Conservation (phyloP, 1,284 basidiomycete species). For the Apiotrichum veenhuisii region DNA sequence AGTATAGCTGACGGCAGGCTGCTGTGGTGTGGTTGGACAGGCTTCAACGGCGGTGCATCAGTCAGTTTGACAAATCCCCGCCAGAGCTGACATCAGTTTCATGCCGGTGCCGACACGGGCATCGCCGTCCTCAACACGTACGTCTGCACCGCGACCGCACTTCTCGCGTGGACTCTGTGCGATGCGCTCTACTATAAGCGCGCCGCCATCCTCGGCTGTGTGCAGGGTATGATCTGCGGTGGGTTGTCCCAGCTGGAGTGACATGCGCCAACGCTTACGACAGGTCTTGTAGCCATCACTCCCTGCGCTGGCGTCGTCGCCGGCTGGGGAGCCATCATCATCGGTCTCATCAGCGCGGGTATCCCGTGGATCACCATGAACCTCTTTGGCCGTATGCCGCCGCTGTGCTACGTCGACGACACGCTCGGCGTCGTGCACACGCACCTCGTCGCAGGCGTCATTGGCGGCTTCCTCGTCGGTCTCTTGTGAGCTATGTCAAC, state of each 20-base stretch:
- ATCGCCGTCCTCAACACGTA: constrained; percentile 27
- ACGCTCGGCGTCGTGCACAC: constrained; percentile 23
- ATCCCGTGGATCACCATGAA: constrained; percentile 25
- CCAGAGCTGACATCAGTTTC: constrained; percentile 8
- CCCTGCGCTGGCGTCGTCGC: constrained; percentile 20
- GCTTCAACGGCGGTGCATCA: constrained; percentile 18
- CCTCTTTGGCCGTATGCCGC: constrained; percentile 13
- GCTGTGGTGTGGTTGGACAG: constrained; percentile 21
- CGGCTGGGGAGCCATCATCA: constrained; percentile 23
- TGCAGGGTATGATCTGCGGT: constrained; percentile 16
- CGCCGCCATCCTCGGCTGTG: constrained; percentile 21
- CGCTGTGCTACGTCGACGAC: constrained; percentile 19
- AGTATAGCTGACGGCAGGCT: constrained; percentile 3
- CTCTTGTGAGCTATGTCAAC: constrained; percentile 9
- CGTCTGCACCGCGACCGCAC: constrained; percentile 18
- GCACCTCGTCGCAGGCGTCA: constrained; percentile 14
- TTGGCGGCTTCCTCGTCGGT: constrained; percentile 20
- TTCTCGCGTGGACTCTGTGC: constrained; percentile 15
- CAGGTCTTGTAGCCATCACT: constrained; percentile 19
- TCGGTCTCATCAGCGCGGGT: constrained; percentile 21
- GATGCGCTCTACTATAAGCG: constrained; percentile 21
- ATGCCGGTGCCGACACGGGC: constrained; percentile 19
- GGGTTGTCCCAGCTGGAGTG: neutral
- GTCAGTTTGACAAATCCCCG: neutral
- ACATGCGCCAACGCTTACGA: neutral